These are phyloP conservation scores for Aspergillus aculeatus DNA, from an alignment of 2,329 filamentous ascomycete species.

Conservation along the genomic window DNA sequence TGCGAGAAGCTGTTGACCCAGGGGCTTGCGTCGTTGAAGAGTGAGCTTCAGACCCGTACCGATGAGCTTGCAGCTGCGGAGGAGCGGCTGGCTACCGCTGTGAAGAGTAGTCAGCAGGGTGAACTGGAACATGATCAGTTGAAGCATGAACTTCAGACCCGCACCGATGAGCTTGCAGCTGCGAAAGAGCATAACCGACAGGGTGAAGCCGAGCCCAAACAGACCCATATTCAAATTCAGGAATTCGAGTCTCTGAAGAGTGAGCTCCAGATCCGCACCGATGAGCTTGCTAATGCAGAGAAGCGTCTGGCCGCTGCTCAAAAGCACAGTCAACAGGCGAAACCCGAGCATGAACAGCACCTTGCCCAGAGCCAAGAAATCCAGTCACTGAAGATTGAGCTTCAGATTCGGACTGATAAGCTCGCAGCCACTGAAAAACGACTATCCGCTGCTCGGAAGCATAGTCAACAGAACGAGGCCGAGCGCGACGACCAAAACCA, in stretches of 20 bases:
- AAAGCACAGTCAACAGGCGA: neutral
- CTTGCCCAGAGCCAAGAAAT: neutral
- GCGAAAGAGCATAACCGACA: neutral
- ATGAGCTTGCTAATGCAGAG: neutral
- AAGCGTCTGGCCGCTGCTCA: neutral
- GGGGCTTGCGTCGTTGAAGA: neutral
- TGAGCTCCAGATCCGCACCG: neutral
- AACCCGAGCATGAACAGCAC: neutral
- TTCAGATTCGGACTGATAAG: too few relatives aligned
- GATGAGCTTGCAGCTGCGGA: neutral
- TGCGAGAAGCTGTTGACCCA: neutral
- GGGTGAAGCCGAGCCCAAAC: neutral
- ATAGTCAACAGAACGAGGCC: too few relatives aligned
- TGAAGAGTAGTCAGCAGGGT: neutral
- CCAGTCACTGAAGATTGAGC: neutral
- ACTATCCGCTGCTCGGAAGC: too few relatives aligned
- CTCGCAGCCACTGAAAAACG: too few relatives aligned
- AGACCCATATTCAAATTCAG: too few relatives aligned
- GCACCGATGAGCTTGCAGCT: neutral
- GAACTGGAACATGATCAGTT: constrained; percentile 5
- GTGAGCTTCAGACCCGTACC: neutral
- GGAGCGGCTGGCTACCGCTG: constrained; percentile 3
- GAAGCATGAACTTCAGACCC: constrained; percentile 7
- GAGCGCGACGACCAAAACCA: too few relatives aligned
- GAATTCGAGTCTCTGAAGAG: neutral